Conservation (phyloP, 2,329 filamentous ascomycete genomes). For the Aureobasidium musti region DNA sequence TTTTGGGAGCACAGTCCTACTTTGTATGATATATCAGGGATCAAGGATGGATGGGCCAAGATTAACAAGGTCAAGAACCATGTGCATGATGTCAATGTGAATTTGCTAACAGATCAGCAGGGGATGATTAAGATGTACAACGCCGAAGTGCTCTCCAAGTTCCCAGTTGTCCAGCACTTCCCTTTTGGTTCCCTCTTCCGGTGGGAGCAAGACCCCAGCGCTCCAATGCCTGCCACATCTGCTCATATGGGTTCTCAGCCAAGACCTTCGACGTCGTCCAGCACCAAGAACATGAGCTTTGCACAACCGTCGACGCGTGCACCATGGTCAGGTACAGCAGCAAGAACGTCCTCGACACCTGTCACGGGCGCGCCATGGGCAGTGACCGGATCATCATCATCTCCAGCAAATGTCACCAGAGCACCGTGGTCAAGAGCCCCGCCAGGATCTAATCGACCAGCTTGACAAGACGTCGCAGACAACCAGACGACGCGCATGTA, state of each 20-base stretch:
- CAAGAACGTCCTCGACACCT: slow-evolving; percentile 14
- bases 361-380: slow-evolving; percentile 36
- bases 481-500: background rate
- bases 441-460: slow-evolving; percentile 3
- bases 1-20: slow-evolving; percentile 96
- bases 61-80: slow-evolving; percentile 65
- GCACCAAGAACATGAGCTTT: slow-evolving; percentile 22
- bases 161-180: slow-evolving; percentile 96
- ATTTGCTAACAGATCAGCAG: slow-evolving; percentile 44
- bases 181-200: slow-evolving; percentile 54
- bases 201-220: slow-evolving; percentile 51
- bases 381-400: slow-evolving; percentile 18
- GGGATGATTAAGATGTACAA: slow-evolving; percentile 99
- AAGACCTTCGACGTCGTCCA: slow-evolving; percentile 15
- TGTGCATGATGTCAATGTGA: background rate
- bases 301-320: slow-evolving; percentile 30
- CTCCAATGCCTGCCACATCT: slow-evolving; percentile 35
- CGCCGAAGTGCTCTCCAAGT: slow-evolving; percentile 92
- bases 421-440: slow-evolving; percentile 23
- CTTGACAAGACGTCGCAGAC: slow-evolving; percentile 3
- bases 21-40: slow-evolving; percentile 89
- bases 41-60: slow-evolving; percentile 90
- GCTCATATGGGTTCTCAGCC: slow-evolving; percentile 41
- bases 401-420: slow-evolving; percentile 17
- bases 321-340: slow-evolving; percentile 36